phyloP scores from a whole-genome alignment of 495 filamentous ascomycete species.

The Margaritispora aquatica region DNA sequence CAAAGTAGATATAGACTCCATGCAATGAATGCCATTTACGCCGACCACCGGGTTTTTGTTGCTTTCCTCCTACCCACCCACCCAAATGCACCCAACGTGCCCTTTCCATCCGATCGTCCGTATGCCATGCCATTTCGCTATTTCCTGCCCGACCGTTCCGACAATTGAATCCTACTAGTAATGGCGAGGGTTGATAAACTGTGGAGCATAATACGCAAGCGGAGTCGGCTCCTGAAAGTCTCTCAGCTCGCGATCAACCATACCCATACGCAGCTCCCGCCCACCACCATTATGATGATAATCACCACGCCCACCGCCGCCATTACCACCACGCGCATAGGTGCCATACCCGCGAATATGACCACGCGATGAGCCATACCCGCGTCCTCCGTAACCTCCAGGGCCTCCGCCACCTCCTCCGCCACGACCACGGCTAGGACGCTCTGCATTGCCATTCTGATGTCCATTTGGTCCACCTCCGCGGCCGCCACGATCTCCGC shows the following conservation, averaged over 20 bases:
- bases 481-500: conserved; percentile 1
- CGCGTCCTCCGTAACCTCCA: conserved; percentile 12
- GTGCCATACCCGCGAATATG: conserved; percentile 3
- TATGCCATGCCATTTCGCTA: no score
- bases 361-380: conserved; percentile 15
- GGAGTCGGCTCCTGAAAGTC: neutral
- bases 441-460: neutral
- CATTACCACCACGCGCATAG: neutral
- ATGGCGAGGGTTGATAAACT: neutral
- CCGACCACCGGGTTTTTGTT: no score
- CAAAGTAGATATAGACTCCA: no score
- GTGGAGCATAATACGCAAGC: neutral
- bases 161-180: neutral
- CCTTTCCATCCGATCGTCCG: no score
- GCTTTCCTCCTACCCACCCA: no score
- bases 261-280: conserved; percentile 3
- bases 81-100: no score
- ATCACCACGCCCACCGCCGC: neutral
- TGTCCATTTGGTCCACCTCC: neutral
- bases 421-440: neutral
- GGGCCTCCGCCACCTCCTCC: conserved; percentile 6
- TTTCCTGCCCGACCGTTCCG: no score
- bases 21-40: no score
- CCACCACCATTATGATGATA: neutral
- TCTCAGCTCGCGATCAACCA: conserved; percentile 5